Base-by-base conservation (phyloP, 2,329 filamentous ascomycete species). In the Fusarium equiseti region DNA sequence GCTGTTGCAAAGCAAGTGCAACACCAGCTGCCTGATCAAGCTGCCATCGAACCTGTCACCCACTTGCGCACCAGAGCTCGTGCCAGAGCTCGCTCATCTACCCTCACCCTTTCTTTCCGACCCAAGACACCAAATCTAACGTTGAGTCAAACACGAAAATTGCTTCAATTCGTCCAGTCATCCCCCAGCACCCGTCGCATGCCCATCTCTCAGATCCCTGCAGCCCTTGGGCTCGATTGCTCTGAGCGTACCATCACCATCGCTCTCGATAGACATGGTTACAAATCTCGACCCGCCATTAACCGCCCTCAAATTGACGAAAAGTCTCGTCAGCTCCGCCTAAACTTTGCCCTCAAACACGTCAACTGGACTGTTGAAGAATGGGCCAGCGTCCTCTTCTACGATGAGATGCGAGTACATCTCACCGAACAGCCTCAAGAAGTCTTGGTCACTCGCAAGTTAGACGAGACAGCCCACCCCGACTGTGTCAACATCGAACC, bases 351-450 rank as follows among this genome's bases (percentile, higher is more conserved):
- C 18, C 35, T 26, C 1, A 24, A 43, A 12, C 68, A 72, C 43
- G 35, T 59, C 43, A 31, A 66, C 10, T 71, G 64, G 59, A 71
- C 59, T 13, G 11, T 50, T 10, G 68, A 72, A 9, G 52, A 71
- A 31, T 71, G 68, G 68, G 38, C 58, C 27, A 61, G 51, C 8
- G 60, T 71, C 35, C 29, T 72, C 2, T 71, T 68, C 45, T 48
- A 61, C 40, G 49, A 22, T 10, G 60, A 72, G n/a, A 49, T 46
- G 16, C 48, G 26, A 7, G 43, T 71, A 18, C 9, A 35, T 13
- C 20, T 42, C 15, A 55, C 20, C 42, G 26, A 40, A 18, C 32
- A 49, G 18, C 20, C 31, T 11, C 5, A 43, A 26, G 27, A 46
- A 44, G 50, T 64, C 45, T 59, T 57, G 56, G 56, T 72, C n/a